Base-by-base conservation (phyloP, 2,329 filamentous ascomycete species). In the Colletotrichum zoysiae region DNA sequence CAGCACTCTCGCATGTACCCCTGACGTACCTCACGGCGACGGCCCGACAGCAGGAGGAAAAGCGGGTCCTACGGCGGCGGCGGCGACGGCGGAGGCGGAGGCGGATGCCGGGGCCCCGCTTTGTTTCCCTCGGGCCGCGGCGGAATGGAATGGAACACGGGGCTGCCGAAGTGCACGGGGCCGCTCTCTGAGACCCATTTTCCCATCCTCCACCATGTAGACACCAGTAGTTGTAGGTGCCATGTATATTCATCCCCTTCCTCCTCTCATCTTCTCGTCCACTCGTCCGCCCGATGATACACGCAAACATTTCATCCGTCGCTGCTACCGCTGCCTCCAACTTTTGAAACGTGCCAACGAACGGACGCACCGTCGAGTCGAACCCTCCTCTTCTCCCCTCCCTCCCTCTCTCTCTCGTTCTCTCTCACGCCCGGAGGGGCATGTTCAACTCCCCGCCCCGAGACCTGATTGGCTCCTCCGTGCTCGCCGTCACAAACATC, bases 151-250 rank as follows among this genome's bases (percentile, higher is more conserved):
- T 46, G 46, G 35, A 11, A 38, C 11, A 11, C 8, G 35, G 12
- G 57, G 23, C 30, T 44, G 5, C 40, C 67, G 63, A 64, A 67
- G 57, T 51, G 40, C 67, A 57, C 56, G 63, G 63, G 46, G 42
- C 42, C 40, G 26, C 58, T 26, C 30, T 20, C 18, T 33, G 42
- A 57, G 33, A n/a, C 23, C 18, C 18, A 30, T 30, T 30, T 30
- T 5, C 30, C 30, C 30, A 30, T 30, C 30, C 2, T 30, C 30
- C 4, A 30, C 30, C 30, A 30, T 30, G 30, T 30, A 30, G 30
- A 30, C 30, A 30, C 30, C 30, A 30, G 30, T 30, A 30, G 30
- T 30, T 3, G 30, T 30, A 30, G 30, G 30, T 30, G 30, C 30
- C 30, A 5, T 30, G 30, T 5, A 3, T 30, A 30, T 5, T 30